Evolutionary conservation across 495 filamentous ascomycete species (phyloP).

Genomic region (Tirmania nivea): DNA sequence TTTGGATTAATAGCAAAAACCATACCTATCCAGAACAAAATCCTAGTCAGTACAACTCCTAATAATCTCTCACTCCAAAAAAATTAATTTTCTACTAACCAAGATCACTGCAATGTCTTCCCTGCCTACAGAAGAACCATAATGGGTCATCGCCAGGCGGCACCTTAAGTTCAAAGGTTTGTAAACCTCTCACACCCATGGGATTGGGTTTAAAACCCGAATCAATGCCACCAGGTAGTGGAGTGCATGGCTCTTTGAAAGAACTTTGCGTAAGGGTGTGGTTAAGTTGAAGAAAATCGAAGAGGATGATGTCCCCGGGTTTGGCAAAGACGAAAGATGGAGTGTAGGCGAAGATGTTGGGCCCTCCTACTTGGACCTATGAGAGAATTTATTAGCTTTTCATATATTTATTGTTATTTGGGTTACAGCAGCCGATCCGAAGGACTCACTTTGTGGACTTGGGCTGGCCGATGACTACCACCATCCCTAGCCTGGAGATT

Average conservation of each 20-base stretch:
- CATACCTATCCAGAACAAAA: conserved; percentile 10
- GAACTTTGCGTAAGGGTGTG: conserved; percentile 50
- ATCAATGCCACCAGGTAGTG: conserved; percentile 19
- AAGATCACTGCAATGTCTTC: conserved; percentile 23
- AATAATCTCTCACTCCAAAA: no score
- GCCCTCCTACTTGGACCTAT: not conserved
- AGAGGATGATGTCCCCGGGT: conserved; percentile 42
- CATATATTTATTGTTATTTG: no score
- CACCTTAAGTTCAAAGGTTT: conserved; percentile 26
- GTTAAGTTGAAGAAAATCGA: conserved; percentile 42
- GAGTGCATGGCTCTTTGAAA: conserved; percentile 38
- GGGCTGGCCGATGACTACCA: no score
- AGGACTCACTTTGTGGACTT: no score
- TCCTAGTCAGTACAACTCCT: no score
- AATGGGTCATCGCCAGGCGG: conserved; percentile 26
- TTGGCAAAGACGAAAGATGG: conserved; percentile 32
- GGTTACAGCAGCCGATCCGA: no score
- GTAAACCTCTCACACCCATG: conserved; percentile 15
- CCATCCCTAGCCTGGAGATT: no score
- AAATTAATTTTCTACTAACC: not conserved
- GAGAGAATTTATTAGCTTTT: no score
- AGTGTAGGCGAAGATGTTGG: conserved; percentile 29
- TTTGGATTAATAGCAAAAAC: conserved; percentile 16
- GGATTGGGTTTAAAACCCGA: conserved; percentile 26
- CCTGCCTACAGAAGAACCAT: conserved; percentile 39